phyloP scores from a whole-genome alignment of 345 rosid species.

The Lepidium africanum region DNA sequence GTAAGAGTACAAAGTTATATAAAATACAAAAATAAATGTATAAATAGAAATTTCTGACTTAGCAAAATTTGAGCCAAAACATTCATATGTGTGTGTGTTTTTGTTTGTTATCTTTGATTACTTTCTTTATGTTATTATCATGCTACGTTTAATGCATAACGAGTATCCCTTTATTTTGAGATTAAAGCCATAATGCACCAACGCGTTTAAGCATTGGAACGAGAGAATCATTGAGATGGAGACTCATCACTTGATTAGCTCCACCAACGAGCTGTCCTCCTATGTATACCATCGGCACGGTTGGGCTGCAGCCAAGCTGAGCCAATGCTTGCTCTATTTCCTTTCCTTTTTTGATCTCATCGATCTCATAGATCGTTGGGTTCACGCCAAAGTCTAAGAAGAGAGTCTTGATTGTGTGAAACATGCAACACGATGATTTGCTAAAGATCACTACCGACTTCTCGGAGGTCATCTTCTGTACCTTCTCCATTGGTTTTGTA shows the following conservation, averaged over 20 bases:
- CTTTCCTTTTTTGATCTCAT: slow-evolving; percentile 47
- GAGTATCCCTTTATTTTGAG: background rate
- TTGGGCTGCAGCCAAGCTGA: slow-evolving; percentile 51
- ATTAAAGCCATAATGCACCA: slow-evolving; percentile 69
- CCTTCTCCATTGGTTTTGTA: slow-evolving; percentile 41
- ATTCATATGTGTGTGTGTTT: background rate
- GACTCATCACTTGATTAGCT: slow-evolving; percentile 67
- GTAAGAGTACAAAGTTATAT: too few species aligned
- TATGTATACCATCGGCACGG: slow-evolving; percentile 64
- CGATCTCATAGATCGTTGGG: slow-evolving; percentile 55
- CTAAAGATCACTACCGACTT: slow-evolving; percentile 81
- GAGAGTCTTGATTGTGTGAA: slow-evolving; percentile 58
- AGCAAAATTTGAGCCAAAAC: too few species aligned
- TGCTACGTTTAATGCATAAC: background rate
- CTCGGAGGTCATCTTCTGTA: slow-evolving; percentile 43
- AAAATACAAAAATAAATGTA: too few species aligned
- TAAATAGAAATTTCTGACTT: too few species aligned
- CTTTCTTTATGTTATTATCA: background rate
- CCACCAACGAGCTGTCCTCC: slow-evolving; percentile 75
- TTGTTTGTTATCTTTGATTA: background rate
- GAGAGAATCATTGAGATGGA: slow-evolving; percentile 58
- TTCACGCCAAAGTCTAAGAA: slow-evolving; percentile 62
- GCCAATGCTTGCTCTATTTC: slow-evolving; percentile 69
- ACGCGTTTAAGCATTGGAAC: slow-evolving; percentile 56
- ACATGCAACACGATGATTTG: slow-evolving; percentile 61